phyloP scores from a whole-genome alignment of 441 rosid species.

The Populus tomentosa region DNA sequence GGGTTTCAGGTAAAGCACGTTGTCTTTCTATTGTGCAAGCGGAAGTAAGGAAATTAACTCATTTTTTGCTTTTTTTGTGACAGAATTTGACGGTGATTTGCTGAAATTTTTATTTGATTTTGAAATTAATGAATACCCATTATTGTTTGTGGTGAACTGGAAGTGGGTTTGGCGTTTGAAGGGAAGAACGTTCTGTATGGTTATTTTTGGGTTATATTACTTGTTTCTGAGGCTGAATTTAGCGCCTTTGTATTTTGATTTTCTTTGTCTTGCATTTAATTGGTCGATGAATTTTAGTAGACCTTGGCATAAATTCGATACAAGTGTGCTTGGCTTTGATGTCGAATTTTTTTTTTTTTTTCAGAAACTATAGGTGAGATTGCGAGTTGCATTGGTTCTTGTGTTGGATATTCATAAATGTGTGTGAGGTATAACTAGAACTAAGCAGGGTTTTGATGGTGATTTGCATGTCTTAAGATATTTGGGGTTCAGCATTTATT shows the following conservation, averaged over 20 bases:
- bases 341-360: not conserved
- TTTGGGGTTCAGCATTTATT: slow-evolving; percentile 8
- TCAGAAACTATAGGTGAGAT: not conserved
- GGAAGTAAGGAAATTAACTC: not conserved
- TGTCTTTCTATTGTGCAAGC: not conserved
- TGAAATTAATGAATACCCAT: slow-evolving; percentile 16
- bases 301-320: not conserved
- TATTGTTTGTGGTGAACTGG: slow-evolving; percentile 9
- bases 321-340: not conserved
- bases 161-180: slow-evolving; percentile 19
- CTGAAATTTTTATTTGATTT: slow-evolving; percentile 11
- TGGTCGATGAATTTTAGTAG: too few species aligned
- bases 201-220: slow-evolving; percentile 1
- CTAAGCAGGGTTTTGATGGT: not conserved
- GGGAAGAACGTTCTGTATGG: slow-evolving; percentile 10
- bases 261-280: not conserved
- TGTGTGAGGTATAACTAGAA: not conserved
- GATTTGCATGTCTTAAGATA: slow-evolving; percentile 3
- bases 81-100: not conserved
- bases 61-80: not conserved
- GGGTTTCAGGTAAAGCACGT: slow-evolving; percentile 28
- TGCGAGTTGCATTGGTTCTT: slow-evolving; percentile 4
- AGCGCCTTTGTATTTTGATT: slow-evolving; percentile 6
- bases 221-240: slow-evolving; percentile 13
- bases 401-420: not conserved